Evolutionary conservation across 2,329 filamentous ascomycete genomes (phyloP).

Genomic region (Fusarium euwallaceae): DNA sequence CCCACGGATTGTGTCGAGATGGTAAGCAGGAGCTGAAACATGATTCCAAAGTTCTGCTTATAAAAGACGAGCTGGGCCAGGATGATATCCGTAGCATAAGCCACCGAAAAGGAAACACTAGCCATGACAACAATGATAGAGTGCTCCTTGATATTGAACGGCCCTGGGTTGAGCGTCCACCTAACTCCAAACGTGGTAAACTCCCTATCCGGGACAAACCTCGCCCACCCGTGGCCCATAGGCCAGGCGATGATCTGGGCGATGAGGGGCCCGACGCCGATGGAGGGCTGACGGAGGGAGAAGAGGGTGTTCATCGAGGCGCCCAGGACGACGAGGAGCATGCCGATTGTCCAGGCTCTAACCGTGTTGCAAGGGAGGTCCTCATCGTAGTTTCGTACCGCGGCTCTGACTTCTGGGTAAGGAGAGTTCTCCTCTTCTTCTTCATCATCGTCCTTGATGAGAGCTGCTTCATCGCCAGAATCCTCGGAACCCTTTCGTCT

Average conservation of each 20-base stretch:
- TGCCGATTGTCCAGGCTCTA: slow-evolving; percentile 73
- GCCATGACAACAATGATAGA: slow-evolving; percentile 78
- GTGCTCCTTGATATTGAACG: slow-evolving; percentile 80
- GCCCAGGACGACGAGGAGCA: slow-evolving; percentile 67
- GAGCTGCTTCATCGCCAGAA: slow-evolving; percentile 41
- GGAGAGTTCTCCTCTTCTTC: slow-evolving; percentile 64
- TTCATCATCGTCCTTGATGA: slow-evolving; percentile 51
- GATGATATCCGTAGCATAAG: slow-evolving; percentile 81
- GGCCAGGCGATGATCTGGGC: slow-evolving; percentile 76
- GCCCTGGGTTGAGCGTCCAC: slow-evolving; percentile 74
- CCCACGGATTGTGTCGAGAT: slow-evolving; percentile 78
- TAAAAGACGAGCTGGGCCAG: slow-evolving; percentile 80
- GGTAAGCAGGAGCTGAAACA: slow-evolving; percentile 75
- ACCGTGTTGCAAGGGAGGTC: slow-evolving; percentile 75
- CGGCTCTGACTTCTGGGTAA: slow-evolving; percentile 75
- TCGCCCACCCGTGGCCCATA: slow-evolving; percentile 72
- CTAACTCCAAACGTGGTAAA: slow-evolving; percentile 66
- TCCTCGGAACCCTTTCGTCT: slow-evolving; percentile 42
- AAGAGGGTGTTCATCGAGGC: slow-evolving; percentile 74
- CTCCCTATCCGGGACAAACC: slow-evolving; percentile 62
- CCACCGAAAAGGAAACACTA: slow-evolving; percentile 76
- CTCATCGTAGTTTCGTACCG: slow-evolving; percentile 74
- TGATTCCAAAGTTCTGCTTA: slow-evolving; percentile 75
- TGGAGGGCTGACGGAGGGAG: slow-evolving; percentile 72
- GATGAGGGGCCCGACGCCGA: slow-evolving; percentile 71